phyloP scores from a whole-genome alignment of 441 rosid species.

The Euphorbia celastroides region DNA sequence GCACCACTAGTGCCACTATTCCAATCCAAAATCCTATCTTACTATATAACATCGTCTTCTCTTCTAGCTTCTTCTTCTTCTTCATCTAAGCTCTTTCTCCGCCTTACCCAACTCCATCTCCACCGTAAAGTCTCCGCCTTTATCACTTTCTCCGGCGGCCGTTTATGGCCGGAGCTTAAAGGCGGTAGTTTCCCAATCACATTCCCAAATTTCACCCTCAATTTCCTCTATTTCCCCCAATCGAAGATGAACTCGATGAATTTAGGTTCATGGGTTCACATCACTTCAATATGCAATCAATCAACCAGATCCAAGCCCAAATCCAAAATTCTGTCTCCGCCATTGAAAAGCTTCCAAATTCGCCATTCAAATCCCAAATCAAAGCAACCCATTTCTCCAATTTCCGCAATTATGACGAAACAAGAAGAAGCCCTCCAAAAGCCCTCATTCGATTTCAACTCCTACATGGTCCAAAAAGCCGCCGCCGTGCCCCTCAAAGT shows the following conservation, averaged over 20 bases:
- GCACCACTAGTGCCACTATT: no score
- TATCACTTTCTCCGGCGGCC: neutral
- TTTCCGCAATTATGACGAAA: conserved; percentile 42
- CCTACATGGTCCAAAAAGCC: conserved; percentile 56
- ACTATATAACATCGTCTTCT: neutral
- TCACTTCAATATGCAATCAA: conserved; percentile 25
- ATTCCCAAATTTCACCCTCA: neutral
- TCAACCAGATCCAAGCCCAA: conserved; percentile 34
- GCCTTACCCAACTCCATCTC: neutral
- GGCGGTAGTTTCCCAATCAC: neutral
- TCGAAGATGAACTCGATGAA: conserved; percentile 44
- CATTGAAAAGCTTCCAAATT: conserved; percentile 4
- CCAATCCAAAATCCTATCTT: conserved; percentile 2
- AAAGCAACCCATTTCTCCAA: conserved; percentile 27
- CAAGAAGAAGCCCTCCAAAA: conserved; percentile 28
- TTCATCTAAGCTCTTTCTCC: neutral
- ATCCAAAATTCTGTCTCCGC: conserved; percentile 19
- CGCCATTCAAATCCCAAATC: conserved; percentile 10
- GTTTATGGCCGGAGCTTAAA: neutral
- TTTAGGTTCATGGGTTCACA: conserved; percentile 41
- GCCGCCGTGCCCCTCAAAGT: conserved; percentile 49
- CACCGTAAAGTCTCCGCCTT: neutral
- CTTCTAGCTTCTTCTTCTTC: neutral
- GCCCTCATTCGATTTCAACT: conserved; percentile 47
- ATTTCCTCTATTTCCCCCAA: neutral